Evolutionary conservation across 2,329 filamentous ascomycete genomes (phyloP), one percentile per base, ranked within the genome.

Genomic region (Arthroderma uncinatum): DNA sequence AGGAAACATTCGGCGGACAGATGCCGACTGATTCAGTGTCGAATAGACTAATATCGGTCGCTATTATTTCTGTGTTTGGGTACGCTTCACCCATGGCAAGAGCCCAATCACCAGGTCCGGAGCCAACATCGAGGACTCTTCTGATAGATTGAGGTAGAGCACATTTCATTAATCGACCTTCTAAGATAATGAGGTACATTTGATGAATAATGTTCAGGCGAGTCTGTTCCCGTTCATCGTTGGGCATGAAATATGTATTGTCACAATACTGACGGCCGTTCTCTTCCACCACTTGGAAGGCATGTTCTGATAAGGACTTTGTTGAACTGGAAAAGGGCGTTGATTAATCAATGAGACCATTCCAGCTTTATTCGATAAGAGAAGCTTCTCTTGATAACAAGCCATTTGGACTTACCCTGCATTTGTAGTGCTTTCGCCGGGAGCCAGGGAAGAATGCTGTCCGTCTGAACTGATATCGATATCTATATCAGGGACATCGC

Each of bases 161-260:
- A 4, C 65, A 63, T 30, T 67, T 63, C 25, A 70, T 70, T 54
- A 73, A 60, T 34, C 68, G 60, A 40, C 68, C 63, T 52, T 73
- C 62, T 33, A 73, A 62, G 40, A 74, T 54, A 21, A 69, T 77
- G 4, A 83, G 70, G 63, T 82, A 85, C 50, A 85, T 79, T 65
- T 85, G 82, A 62, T 86, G 82, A 39, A 81, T 73, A 55, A 86
- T 74, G 58, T 79, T 78, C 54, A 84, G 68, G 42, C 83, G 80
- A 48, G 81, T 80, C 67, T 85, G 82, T 65, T 86, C 83, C 48
- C 76, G 70, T 48, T 84, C 80, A 63, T 86, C 83, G 66, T 84
- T 85, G 12, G 83, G 83, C 77, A 85, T 83, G 66, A 76, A 82
- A 64, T 85, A 86, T 34, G 76, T 75, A 34, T 79, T 74, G 64